These are phyloP conservation scores for Casuarina equisetifolia DNA, from an alignment of 306 rosid genomes.

Conservation along the genomic window DNA sequence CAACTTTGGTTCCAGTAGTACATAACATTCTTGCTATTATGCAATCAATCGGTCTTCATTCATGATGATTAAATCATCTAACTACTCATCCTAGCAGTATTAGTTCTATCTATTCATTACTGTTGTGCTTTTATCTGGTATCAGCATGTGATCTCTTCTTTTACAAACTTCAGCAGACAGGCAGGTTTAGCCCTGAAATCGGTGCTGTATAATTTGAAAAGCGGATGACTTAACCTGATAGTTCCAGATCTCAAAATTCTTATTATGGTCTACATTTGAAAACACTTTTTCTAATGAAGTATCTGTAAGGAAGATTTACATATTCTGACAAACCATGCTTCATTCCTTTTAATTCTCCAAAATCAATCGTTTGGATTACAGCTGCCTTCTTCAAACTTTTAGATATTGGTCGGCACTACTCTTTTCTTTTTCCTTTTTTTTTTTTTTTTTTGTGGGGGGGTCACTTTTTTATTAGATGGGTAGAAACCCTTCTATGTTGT, in stretches of 20 bases:
- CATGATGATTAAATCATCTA: neutral
- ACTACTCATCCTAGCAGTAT: neutral
- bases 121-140: neutral
- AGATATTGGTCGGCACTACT: neutral
- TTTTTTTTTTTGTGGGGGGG: neutral
- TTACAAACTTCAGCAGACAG: neutral
- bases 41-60: neutral
- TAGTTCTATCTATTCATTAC: neutral
- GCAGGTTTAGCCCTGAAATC: neutral
- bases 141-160: neutral
- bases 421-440: neutral
- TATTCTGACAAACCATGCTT: neutral
- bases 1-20: neutral
- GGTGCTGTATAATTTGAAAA: constrained; percentile 2
- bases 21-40: neutral
- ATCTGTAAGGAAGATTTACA: neutral
- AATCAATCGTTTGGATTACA: neutral
- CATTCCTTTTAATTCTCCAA: neutral
- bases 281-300: neutral
- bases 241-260: neutral
- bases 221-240: constrained; percentile 2
- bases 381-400: neutral
- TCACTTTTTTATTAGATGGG: neutral
- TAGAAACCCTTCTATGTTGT: neutral
- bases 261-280: neutral